A percentile compares a stretch with the other conserved stretches of the same genome.
Conservation (phyloP, 2,329 filamentous ascomycete species). For the Neopestalotiopsis sp. region DNA sequence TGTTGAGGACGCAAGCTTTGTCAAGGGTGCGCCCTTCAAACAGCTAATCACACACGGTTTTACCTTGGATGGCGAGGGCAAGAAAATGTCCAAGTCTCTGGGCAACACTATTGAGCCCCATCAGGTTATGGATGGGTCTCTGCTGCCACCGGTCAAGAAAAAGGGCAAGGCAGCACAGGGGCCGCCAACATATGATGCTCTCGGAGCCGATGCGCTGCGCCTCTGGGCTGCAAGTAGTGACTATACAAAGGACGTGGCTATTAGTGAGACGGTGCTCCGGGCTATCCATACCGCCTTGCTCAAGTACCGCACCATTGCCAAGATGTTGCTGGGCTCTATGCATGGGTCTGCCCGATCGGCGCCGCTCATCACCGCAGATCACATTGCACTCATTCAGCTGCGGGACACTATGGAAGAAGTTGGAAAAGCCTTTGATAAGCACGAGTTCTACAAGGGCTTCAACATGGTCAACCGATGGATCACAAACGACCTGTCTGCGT, state of each 20-base stretch:
- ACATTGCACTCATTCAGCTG: slow-evolving; percentile 80
- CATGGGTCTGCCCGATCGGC: slow-evolving; percentile 57
- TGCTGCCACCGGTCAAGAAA: slow-evolving; percentile 72
- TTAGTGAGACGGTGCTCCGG: slow-evolving; percentile 79
- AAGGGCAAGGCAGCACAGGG: slow-evolving; percentile 57
- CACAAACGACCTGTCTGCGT: slow-evolving; percentile 82
- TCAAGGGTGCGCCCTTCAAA: slow-evolving; percentile 72
- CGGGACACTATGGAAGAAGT: slow-evolving; percentile 69
- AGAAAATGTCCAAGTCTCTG: slow-evolving; percentile 98
- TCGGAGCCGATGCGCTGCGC: slow-evolving; percentile 86
- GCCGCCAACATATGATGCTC: slow-evolving; percentile 63
- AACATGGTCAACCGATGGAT: slow-evolving; percentile 81
- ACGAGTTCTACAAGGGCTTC: slow-evolving; percentile 84
- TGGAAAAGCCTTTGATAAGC: slow-evolving; percentile 67
- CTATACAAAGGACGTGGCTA: slow-evolving; percentile 85
- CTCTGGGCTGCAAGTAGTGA: slow-evolving; percentile 93
- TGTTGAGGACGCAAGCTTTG: slow-evolving; percentile 39
- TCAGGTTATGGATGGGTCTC: slow-evolving; percentile 83
- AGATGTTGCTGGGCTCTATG: slow-evolving; percentile 84
- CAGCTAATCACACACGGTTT: slow-evolving; percentile 96
- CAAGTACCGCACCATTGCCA: slow-evolving; percentile 89
- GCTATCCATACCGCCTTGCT: slow-evolving; percentile 77
- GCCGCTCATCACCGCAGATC: slow-evolving; percentile 67
- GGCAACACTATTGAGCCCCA: slow-evolving; percentile 85
- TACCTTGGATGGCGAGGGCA: slow-evolving; percentile 85